Percentiles rank a stretch among this genome's conserved stretches.
phyloP scores from a whole-genome alignment of 306 rosid genomes.

The Corylus americana region DNA sequence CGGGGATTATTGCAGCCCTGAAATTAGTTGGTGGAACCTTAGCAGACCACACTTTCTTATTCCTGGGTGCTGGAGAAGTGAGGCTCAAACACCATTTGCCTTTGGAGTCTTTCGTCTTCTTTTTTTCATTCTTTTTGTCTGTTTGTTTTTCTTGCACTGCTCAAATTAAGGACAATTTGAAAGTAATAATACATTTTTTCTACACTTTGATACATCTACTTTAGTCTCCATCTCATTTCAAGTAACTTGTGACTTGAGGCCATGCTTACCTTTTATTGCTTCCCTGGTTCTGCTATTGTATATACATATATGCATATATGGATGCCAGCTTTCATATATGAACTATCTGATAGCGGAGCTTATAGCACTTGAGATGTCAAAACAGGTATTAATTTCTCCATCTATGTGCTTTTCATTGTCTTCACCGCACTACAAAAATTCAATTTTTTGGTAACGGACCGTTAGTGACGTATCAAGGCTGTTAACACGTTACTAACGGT shows the following conservation, averaged over 20 bases:
- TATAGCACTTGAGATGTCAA: conserved; percentile 93
- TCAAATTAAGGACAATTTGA: background rate
- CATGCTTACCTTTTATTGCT: conserved; percentile 4
- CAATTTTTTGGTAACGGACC: too few species aligned
- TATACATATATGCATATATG: background rate
- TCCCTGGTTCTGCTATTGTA: background rate
- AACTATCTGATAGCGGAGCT: conserved; percentile 67
- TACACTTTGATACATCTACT: background rate
- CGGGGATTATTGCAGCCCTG: conserved; percentile 86
- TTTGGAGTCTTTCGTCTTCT: background rate
- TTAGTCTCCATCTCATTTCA: background rate
- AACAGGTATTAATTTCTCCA: conserved; percentile 57
- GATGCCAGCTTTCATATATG: background rate
- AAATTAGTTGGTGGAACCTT: conserved; percentile 77
- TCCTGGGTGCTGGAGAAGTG: conserved; percentile 99
- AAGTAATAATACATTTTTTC: background rate
- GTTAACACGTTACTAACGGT: too few species aligned
- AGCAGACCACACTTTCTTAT: conserved; percentile 91
- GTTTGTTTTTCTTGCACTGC: background rate
- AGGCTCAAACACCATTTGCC: conserved; percentile 18
- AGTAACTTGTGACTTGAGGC: conserved; percentile 4
- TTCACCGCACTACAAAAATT: too few species aligned
- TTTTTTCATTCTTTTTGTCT: background rate
- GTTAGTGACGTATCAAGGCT: too few species aligned
- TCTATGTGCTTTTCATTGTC: background rate